phyloP scores from a whole-genome alignment of 148 eudicot species.

The Chenopodium album region DNA sequence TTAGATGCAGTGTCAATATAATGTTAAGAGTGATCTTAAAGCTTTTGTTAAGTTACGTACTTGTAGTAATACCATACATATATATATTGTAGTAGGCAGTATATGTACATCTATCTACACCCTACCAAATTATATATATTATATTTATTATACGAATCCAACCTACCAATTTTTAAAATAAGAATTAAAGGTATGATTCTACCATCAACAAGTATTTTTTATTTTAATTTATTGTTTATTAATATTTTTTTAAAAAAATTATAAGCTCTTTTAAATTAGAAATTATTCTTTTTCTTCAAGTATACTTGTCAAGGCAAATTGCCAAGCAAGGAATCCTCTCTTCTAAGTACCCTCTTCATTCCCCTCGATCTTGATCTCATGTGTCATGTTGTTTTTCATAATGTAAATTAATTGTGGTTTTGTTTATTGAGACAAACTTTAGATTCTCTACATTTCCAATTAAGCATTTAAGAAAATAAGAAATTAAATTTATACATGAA shows the following conservation, averaged over 20 bases:
- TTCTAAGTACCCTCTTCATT: neutral
- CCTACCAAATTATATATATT: neutral
- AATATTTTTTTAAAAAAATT: no score
- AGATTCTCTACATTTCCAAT: neutral
- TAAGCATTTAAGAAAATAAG: neutral
- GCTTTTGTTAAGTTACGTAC: slow-evolving; percentile 27
- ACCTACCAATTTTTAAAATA: slow-evolving; percentile 25
- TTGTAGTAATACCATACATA: neutral
- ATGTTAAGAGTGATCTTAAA: slow-evolving; percentile 47
- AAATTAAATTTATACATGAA: no score
- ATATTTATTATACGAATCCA: neutral
- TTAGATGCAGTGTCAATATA: slow-evolving; percentile 48
- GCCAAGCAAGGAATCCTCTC: slow-evolving; percentile 28
- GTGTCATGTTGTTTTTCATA: neutral
- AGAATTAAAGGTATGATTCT: slow-evolving; percentile 23
- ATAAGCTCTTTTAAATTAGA: neutral
- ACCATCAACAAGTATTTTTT: slow-evolving; percentile 8
- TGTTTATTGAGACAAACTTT: neutral
- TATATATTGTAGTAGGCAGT: slow-evolving; percentile 6
- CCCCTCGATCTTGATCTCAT: slow-evolving; percentile 1
- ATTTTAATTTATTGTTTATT: no score
- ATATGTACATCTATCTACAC: neutral
- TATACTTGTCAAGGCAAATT: slow-evolving; percentile 31
- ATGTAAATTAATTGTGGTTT: no score
- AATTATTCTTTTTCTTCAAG: slow-evolving; percentile 28